These are phyloP conservation scores for Starmerella stellata DNA, from an alignment of 805 yeast genomes.

Conservation along the genomic window DNA sequence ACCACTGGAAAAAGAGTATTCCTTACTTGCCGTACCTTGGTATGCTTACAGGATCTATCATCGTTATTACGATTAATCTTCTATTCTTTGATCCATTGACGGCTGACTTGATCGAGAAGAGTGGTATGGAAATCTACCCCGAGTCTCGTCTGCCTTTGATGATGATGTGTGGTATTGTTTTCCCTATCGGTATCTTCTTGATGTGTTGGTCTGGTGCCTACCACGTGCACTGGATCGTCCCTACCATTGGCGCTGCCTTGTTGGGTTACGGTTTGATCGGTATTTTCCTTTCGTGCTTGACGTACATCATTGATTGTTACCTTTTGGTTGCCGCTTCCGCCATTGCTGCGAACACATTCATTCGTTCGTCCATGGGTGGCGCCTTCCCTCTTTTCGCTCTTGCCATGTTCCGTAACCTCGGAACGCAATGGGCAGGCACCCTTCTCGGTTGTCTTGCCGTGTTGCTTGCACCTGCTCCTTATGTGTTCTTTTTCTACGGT, in stretches of 20 bases:
- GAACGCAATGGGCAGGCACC: conserved; percentile 38
- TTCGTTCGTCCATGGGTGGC: conserved; percentile 42
- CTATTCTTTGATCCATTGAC: conserved; percentile 39
- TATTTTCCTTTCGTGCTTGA: conserved; percentile 41
- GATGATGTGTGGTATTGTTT: conserved; percentile 50
- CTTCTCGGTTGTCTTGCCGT: conserved; percentile 34
- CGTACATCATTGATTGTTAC: conserved; percentile 45
- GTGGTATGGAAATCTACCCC: conserved; percentile 47
- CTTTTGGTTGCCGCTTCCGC: conserved; percentile 44
- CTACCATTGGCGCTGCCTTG: conserved; percentile 37
- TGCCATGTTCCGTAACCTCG: conserved; percentile 34
- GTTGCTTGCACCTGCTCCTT: conserved; percentile 39
- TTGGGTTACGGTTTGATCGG: conserved; percentile 37
- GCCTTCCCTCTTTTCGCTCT: conserved; percentile 43
- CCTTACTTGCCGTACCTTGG: conserved; percentile 67
- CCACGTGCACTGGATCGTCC: conserved; percentile 47
- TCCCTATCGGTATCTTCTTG: conserved; percentile 72
- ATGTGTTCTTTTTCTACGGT: conserved; percentile 35
- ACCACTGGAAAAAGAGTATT: conserved; percentile 41
- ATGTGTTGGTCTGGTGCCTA: conserved; percentile 76
- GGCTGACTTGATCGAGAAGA: conserved; percentile 29
- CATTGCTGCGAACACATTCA: conserved; percentile 43
- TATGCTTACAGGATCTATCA: conserved; percentile 44
- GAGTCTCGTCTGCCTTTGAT: conserved; percentile 66
- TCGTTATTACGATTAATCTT: conserved; percentile 37